Evolutionary conservation across 2,329 filamentous ascomycete genomes (phyloP), one percentile per base, ranked within the genome.

Genomic region (Fusarium sp.): DNA sequence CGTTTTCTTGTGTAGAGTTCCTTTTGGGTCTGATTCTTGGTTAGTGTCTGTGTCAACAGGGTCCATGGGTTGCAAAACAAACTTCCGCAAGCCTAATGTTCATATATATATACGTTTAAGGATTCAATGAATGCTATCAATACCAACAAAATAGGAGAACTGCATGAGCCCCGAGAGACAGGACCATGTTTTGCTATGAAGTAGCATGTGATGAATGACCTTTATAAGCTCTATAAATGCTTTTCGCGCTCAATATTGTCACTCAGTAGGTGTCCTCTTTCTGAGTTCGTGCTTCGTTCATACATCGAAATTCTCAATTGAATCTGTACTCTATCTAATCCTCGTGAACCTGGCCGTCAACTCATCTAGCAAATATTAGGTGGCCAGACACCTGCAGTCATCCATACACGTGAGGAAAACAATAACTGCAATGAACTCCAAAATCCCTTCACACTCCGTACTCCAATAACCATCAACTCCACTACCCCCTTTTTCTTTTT

Each of bases 1-100:
- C 67, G 63, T 70, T 70, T 68, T 66, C 62, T 62, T 66, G 63
- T 57, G 53, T 67, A 70, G 27, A 67, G 51, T 62, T 60, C 58
- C 41, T 59, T 41, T 13, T 65, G 40, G 54, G 51, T 52, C 34
- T 52, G 18, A 25, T 51, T 57, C 55, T 70, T 67, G 52, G 51
- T 53, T 62, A 48, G 44, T 65, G 32, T 61, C 34, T n/a, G 47
- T 43, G 38, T 34, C 30, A 43, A 51, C 54, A 45, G 40, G 52
- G 43, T 24, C 27, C 34, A 25, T 60, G 54, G 47, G 51, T 49
- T 69, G 34, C 34, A 41, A 40, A 41, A 41, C 30, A 41, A 44
- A 38, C 25, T 44, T 20, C 63, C 44, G 30, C 44, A 40, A 27
- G 34, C 57, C 34, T 29, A 24, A 40, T 48, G 38, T 60, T 55